Percentiles rank a stretch among this genome's conserved stretches.
Conservation (phyloP, 495 filamentous ascomycete species). For the Neurospora tetraspora region DNA sequence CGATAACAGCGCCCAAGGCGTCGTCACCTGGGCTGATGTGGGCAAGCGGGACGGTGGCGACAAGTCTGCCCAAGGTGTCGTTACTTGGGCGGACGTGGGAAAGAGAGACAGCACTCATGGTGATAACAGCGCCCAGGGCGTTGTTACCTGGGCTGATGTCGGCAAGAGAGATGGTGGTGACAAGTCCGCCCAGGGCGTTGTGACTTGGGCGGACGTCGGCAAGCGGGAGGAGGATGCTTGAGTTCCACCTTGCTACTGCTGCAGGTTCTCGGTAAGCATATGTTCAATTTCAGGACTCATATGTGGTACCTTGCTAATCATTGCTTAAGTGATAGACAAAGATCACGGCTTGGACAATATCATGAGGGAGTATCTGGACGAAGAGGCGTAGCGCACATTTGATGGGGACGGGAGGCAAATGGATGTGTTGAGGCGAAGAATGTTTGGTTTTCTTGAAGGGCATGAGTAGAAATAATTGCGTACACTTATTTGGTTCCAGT, state of each 20-base stretch:
- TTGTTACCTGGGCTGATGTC: not conserved
- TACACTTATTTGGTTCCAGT: too few species aligned
- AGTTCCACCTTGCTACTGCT: not conserved
- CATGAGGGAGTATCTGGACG: too few species aligned
- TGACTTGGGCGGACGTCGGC: not conserved
- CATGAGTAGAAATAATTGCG: too few species aligned
- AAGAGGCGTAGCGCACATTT: too few species aligned
- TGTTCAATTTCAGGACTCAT: accelerated
- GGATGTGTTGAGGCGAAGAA: too few species aligned
- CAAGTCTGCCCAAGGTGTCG: not conserved
- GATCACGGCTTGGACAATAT: too few species aligned
- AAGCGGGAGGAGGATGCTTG: not conserved
- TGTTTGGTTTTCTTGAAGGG: too few species aligned
- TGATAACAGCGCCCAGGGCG: not conserved
- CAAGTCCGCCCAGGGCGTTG: not conserved
- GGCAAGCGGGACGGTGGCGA: not conserved
- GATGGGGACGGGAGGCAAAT: too few species aligned
- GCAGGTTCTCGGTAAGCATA: not conserved
- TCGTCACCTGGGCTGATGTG: not conserved
- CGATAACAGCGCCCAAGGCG: not conserved
- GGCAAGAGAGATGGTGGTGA: too few species aligned
- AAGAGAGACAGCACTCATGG: too few species aligned
- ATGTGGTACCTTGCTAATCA: not conserved
- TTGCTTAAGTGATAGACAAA: not conserved
- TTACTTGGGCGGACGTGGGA: not conserved